Evolutionary conservation across 495 filamentous ascomycete genomes (phyloP).

Genomic region (Coniosporium apollinis): DNA sequence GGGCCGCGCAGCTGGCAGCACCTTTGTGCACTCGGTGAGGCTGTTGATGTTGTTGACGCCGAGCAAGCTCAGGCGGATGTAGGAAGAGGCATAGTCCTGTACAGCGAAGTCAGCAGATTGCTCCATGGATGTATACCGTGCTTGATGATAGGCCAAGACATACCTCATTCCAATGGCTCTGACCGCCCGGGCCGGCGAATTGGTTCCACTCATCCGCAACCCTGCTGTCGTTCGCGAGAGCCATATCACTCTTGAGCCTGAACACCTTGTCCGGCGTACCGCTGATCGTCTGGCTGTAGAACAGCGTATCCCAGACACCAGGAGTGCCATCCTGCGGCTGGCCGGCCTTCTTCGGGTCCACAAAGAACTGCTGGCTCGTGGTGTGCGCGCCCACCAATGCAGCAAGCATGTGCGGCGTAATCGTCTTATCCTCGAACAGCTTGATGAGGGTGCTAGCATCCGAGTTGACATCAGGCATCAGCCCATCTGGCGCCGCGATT

Average conservation of each 20-base stretch:
- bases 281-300: constrained; percentile 27
- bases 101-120: constrained; percentile 1
- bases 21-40: constrained; percentile 26
- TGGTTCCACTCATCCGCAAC: constrained; percentile 20
- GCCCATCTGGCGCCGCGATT: constrained; percentile 13
- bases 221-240: constrained; percentile 17
- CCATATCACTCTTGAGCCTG: not conserved
- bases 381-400: constrained; percentile 36
- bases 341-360: constrained; percentile 18
- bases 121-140: no score
- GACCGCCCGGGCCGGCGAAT: constrained; percentile 17
- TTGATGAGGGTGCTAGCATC: constrained; percentile 21
- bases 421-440: constrained; percentile 33
- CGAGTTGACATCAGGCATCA: constrained; percentile 21
- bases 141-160: no score
- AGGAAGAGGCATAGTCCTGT: constrained; percentile 26
- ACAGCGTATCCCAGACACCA: constrained; percentile 28
- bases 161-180: constrained; percentile 25
- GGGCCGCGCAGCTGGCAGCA: constrained; percentile 16
- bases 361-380: constrained; percentile 27
- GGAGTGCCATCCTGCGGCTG: constrained; percentile 29
- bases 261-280: constrained; percentile 12
- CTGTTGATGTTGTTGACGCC: constrained; percentile 30
- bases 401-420: constrained; percentile 27
- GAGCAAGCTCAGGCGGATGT: constrained; percentile 26